These are phyloP conservation scores for Neurospora africana DNA, from an alignment of 495 filamentous ascomycete species.

Conservation along the genomic window DNA sequence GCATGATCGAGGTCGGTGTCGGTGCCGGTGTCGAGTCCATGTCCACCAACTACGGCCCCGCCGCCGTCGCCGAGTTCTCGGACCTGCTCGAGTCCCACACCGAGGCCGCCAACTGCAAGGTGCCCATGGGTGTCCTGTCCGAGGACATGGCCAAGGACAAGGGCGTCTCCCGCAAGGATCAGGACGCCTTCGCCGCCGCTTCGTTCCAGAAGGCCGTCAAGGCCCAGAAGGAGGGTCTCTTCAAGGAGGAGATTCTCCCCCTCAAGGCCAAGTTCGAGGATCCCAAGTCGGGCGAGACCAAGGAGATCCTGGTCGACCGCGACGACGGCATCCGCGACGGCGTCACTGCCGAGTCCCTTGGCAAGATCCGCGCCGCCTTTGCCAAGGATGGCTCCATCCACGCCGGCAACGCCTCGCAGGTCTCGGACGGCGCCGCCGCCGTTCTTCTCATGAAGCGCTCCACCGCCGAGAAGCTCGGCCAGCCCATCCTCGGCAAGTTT, in stretches of 20 bases:
- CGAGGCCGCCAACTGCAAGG: constrained; percentile 90
- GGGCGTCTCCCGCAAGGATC: constrained; percentile 55
- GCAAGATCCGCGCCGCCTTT: constrained; percentile 86
- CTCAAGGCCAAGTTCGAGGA: constrained; percentile 75
- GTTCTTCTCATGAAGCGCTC: constrained; percentile 93
- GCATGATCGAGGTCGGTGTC: constrained; percentile 93
- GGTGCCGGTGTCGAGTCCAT: constrained; percentile 98
- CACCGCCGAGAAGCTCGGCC: constrained; percentile 77
- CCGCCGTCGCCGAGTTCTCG: constrained; percentile 87
- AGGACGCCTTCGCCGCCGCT: constrained; percentile 81
- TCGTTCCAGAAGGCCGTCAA: constrained; percentile 82
- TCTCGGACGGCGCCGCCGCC: constrained; percentile 90
- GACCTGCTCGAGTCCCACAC: constrained; percentile 76
- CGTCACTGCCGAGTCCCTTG: constrained; percentile 75
- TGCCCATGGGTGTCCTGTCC: constrained; percentile 91
- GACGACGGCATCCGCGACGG: constrained; percentile 84
- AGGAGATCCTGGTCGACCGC: constrained; percentile 68
- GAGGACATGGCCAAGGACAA: constrained; percentile 90
- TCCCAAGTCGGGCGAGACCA: constrained; percentile 82
- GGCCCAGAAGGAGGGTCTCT: constrained; percentile 81
- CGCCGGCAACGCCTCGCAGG: constrained; percentile 91
- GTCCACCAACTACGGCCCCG: constrained; percentile 82
- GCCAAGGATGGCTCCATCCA: constrained; percentile 90
- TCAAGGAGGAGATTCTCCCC: constrained; percentile 86
- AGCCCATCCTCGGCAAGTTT: constrained; percentile 80